Evolutionary conservation across 805 yeast species (phyloP), one percentile per base, ranked within the genome.

Genomic region (Candida xiaguanensis): DNA sequence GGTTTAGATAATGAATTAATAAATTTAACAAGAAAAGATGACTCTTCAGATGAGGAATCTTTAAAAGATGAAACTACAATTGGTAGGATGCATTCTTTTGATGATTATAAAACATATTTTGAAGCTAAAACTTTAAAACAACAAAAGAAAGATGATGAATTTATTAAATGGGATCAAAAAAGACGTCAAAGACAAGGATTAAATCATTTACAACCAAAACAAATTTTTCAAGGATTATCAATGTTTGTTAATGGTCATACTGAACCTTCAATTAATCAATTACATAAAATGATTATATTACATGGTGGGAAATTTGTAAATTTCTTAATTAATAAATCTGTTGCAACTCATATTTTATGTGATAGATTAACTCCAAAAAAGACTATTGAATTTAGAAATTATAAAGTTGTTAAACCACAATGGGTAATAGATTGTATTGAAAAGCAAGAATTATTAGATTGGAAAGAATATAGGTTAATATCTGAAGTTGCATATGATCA

Each of bases 221-320:
- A 53, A 2, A 65, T 90, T 1, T 89, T 91, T 53, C 51, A 63
- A 26, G 78, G 73, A 1, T 85, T 90, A 55, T 59, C 67, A 1
- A 70, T 91, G 4, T 80, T 84, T 56, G 88, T 91, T n/a, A 90
- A 89, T 52, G 99, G 99, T 1, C 79, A 84, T 51, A 91, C 98
- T 0, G 63, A 61, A 2, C 98, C 98, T 0, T 78, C 90, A n/a
- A 74, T 88, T 12, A 63, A 75, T 30, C 82, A 78, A 43, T 62
- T 93, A 22, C 91, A 85, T 51, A 74, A 80, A 40, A 50, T 87
- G 48, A 80, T 91, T 2, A 76, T 85, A 2, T 48, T 78, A 8
- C 75, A 90, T 58, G 97, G 98, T 1, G 99, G 99, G 0, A 70
- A 64, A 37, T 86, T 85, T 45, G 53, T 82, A 16, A 83, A 82